Conservation (phyloP, 2,329 filamentous ascomycete species). For the Phyllosticta citriasiana region DNA sequence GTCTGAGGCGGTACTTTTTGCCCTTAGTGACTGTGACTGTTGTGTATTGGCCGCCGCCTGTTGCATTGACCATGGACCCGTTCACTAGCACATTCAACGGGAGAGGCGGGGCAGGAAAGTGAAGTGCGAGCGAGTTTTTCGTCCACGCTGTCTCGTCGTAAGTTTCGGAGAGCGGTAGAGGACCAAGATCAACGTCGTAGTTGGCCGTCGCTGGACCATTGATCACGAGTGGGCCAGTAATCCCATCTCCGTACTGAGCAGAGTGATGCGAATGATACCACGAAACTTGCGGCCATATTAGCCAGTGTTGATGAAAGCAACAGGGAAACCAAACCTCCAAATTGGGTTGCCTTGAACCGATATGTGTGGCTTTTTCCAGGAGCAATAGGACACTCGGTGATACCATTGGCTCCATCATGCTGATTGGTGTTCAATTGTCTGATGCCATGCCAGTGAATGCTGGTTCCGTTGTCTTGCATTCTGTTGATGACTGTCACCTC, state of each 20-base stretch:
- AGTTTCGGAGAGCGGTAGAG: slow-evolving; percentile 32
- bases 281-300: slow-evolving; percentile 8
- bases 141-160: slow-evolving; percentile 16
- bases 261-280: slow-evolving; percentile 24
- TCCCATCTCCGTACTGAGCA: slow-evolving; percentile 26
- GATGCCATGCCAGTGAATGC: slow-evolving; percentile 54
- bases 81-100: slow-evolving; percentile 41
- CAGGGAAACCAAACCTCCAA: slow-evolving; percentile 18
- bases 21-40: slow-evolving; percentile 32
- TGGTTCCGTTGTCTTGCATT: slow-evolving; percentile 46
- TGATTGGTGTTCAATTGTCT: slow-evolving; percentile 45
- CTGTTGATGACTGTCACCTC: slow-evolving; percentile 41
- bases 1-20: slow-evolving; percentile 46
- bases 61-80: slow-evolving; percentile 45
- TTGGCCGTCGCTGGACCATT: slow-evolving; percentile 27
- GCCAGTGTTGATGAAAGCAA: not conserved
- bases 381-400: slow-evolving; percentile 31
- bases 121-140: slow-evolving; percentile 18
- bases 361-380: slow-evolving; percentile 36
- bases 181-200: slow-evolving; percentile 31
- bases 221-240: slow-evolving; percentile 30
- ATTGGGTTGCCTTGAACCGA: slow-evolving; percentile 40
- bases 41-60: slow-evolving; percentile 26
- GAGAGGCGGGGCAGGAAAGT: slow-evolving; percentile 21
- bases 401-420: slow-evolving; percentile 46